A percentile compares a stretch with the other conserved stretches of the same genome.
Evolutionary conservation across 768 basidiomycete species (phyloP).

Genomic region (Daedaleopsis nitida): DNA sequence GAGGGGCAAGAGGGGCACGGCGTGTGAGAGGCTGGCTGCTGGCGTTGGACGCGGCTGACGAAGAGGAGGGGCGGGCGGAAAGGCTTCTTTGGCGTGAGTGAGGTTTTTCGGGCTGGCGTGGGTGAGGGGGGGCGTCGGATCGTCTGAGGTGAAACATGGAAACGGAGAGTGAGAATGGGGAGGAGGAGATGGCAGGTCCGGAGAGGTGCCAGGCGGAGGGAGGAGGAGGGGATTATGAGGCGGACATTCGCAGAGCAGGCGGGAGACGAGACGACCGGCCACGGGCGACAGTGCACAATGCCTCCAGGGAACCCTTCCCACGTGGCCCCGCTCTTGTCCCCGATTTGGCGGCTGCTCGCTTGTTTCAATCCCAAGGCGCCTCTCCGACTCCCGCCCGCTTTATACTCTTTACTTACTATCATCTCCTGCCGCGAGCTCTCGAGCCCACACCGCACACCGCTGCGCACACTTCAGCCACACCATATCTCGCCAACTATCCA

Average conservation of each 20-base stretch:
- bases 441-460: not conserved
- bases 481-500: no score
- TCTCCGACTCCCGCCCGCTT: slow-evolving; percentile 1
- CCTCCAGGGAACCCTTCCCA: slow-evolving; percentile 10
- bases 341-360: slow-evolving; percentile 6
- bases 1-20: slow-evolving; percentile 29
- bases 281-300: not conserved
- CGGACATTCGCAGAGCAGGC: slow-evolving; percentile 1
- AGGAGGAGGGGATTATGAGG: not conserved
- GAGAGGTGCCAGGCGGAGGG: not conserved
- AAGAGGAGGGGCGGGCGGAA: slow-evolving; percentile 13
- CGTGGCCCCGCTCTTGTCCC: slow-evolving; percentile 23
- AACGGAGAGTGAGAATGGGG: not conserved
- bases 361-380: slow-evolving; percentile 6
- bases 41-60: slow-evolving; percentile 10
- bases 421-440: not conserved
- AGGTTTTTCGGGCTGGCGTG: slow-evolving; percentile 18
- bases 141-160: slow-evolving; percentile 22
- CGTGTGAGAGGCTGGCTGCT: slow-evolving; percentile 15
- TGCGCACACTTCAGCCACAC: no score
- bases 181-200: not conserved
- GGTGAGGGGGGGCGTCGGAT: slow-evolving; percentile 10
- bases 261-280: not conserved
- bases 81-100: slow-evolving; percentile 13
- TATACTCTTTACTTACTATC: not conserved